A percentile compares a stretch with the other conserved stretches of the same genome.
Conservation (phyloP, 1,139 yeast genomes). For the Blastobotrys buckinghamii region DNA sequence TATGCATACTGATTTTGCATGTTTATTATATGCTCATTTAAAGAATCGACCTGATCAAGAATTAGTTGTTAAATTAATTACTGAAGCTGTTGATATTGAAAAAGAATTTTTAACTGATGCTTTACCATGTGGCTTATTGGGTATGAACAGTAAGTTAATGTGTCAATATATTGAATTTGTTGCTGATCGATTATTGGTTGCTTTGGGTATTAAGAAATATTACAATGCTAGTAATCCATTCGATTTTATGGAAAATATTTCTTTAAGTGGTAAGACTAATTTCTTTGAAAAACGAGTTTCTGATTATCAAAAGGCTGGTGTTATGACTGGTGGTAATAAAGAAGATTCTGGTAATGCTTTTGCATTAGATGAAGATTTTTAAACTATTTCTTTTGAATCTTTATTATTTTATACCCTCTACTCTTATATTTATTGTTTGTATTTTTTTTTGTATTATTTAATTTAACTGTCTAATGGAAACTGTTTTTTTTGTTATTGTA, state of each 20-base stretch:
- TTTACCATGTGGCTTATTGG: constrained; percentile 82
- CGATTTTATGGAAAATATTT: constrained; percentile 97
- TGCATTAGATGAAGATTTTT: constrained; percentile 42
- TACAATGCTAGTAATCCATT: constrained; percentile 91
- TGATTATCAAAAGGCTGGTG: constrained; percentile 99
- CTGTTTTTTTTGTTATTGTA: background rate
- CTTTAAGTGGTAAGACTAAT: constrained; percentile 96
- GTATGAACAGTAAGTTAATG: constrained; percentile 91
- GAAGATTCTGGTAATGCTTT: constrained; percentile 40
- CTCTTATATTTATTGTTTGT: constrained; percentile 6
- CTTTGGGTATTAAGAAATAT: constrained; percentile 84
- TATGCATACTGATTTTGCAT: constrained; percentile 96
- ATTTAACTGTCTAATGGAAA: background rate
- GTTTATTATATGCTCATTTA: constrained; percentile 88
- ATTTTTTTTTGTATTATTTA: constrained; percentile 5
- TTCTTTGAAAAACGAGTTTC: constrained; percentile 98
- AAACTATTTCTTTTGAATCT: constrained; percentile 17
- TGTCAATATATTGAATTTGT: constrained; percentile 96
- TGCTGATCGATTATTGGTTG: constrained; percentile 87
- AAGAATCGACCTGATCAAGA: constrained; percentile 76
- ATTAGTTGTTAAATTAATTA: constrained; percentile 77
- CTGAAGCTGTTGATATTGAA: constrained; percentile 94
- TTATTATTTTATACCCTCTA: constrained; percentile 3
- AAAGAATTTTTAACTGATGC: constrained; percentile 93
- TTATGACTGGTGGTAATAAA: constrained; percentile 57